Evolutionary conservation across 257 asterid species (phyloP).

Genomic region (Solanum chiquidenum): DNA sequence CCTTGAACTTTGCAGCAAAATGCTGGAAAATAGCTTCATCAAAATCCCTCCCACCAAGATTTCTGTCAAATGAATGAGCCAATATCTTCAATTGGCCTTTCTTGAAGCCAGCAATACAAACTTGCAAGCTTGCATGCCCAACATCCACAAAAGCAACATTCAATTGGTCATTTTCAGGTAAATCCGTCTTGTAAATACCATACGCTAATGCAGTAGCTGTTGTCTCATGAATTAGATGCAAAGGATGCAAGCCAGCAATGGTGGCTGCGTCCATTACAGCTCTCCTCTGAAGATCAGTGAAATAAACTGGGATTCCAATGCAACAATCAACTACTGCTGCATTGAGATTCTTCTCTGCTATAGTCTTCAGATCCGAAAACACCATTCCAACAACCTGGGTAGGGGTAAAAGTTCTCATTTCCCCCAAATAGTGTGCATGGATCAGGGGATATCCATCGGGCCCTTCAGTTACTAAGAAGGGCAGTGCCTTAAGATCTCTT

Average conservation of each 20-base stretch:
- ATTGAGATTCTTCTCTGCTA: slow-evolving; percentile 79
- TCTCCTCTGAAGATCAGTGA: slow-evolving; percentile 93
- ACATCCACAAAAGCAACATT: slow-evolving; percentile 80
- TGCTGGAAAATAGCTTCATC: slow-evolving; percentile 84
- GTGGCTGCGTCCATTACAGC: slow-evolving; percentile 92
- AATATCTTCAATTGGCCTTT: slow-evolving; percentile 88
- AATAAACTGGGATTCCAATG: slow-evolving; percentile 84
- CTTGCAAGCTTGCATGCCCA: slow-evolving; percentile 91
- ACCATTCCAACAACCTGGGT: slow-evolving; percentile 91
- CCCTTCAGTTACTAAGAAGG: slow-evolving; percentile 70
- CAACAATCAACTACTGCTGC: slow-evolving; percentile 93
- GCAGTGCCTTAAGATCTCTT: slow-evolving; percentile 61
- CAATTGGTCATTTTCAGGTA: slow-evolving; percentile 75
- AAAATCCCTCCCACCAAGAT: slow-evolving; percentile 91
- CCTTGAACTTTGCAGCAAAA: slow-evolving; percentile 89
- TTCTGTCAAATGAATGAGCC: slow-evolving; percentile 83
- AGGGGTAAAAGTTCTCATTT: slow-evolving; percentile 65
- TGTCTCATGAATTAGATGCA: slow-evolving; percentile 89
- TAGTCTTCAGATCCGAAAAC: slow-evolving; percentile 64
- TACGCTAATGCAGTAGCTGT: slow-evolving; percentile 97
- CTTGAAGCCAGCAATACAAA: slow-evolving; percentile 86
- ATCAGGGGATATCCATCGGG: slow-evolving; percentile 87
- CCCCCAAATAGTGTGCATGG: slow-evolving; percentile 76
- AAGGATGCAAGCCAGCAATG: slow-evolving; percentile 88
- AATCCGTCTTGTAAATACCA: slow-evolving; percentile 89